phyloP scores from a whole-genome alignment of 495 filamentous ascomycete species.

The Penicillium coffeae region DNA sequence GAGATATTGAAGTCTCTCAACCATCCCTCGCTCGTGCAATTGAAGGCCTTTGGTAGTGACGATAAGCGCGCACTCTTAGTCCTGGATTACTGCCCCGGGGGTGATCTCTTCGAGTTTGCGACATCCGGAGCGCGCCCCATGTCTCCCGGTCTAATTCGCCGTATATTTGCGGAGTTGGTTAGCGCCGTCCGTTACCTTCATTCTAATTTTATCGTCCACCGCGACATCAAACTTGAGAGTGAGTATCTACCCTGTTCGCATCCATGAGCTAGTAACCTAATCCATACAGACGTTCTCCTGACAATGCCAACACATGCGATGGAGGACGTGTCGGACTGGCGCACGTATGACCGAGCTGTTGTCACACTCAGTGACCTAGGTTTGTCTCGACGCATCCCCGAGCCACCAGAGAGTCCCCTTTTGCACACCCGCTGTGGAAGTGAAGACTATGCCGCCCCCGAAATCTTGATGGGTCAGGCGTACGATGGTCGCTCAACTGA shows the following conservation, averaged over 20 bases:
- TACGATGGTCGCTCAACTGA: slow-evolving; percentile 93
- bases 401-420: slow-evolving; percentile 63
- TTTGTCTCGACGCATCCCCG: slow-evolving; percentile 76
- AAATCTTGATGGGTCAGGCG: slow-evolving; percentile 89
- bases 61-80: slow-evolving; percentile 77
- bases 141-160: slow-evolving; percentile 64
- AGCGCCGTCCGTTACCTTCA: slow-evolving; percentile 84
- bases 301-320: slow-evolving; percentile 63
- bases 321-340: slow-evolving; percentile 54
- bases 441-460: slow-evolving; percentile 95
- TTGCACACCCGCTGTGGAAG: slow-evolving; percentile 88
- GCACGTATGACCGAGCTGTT: slow-evolving; percentile 70
- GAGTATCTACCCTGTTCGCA: slow-evolving; percentile 29
- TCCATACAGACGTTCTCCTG: slow-evolving; percentile 73
- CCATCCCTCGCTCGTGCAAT: slow-evolving; percentile 83
- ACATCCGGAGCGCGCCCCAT: slow-evolving; percentile 60
- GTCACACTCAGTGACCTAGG: slow-evolving; percentile 90
- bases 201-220: slow-evolving; percentile 79
- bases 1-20: slow-evolving; percentile 84
- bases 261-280: not conserved
- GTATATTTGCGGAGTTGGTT: slow-evolving; percentile 88
- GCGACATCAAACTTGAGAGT: slow-evolving; percentile 99
- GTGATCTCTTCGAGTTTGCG: slow-evolving; percentile 91
- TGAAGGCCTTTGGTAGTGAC: slow-evolving; percentile 84
- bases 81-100: slow-evolving; percentile 87